Base-by-base conservation (phyloP, 352 stramenopile genomes). In the Plasmopara viticola region DNA sequence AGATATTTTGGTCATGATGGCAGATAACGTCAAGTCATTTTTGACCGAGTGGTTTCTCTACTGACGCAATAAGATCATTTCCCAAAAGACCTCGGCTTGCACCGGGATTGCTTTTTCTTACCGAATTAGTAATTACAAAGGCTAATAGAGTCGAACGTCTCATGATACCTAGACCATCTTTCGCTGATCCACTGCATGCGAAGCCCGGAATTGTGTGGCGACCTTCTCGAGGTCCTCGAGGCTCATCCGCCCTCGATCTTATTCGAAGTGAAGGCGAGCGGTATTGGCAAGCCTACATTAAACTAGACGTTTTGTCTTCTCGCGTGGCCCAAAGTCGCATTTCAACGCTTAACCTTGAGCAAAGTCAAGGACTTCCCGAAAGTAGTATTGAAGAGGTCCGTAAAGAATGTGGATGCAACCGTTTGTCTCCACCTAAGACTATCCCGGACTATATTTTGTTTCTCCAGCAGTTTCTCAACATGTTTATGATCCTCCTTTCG, bases 401-500 rank as follows among this genome's bases (percentile, higher is more conserved):
- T 28, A 34, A 51, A 15, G 31, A 62, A 10, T 72, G 56, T 31
- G 70, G 70, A 0, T 64, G 60, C 44, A 79, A 79, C 52, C 60
- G 64, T 2, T 46, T 79, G 20, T 66, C 70, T 5, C 70, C 63
- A 12, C 66, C 70, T 4, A 60, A 62, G 44, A 51, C 47, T 13
- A 42, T 70, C 12, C 64, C 69, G 5, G 56, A 68, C 20, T 25
- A 25, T 25, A 25, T 25, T 25, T 25, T 25, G 20, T 25, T 25
- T 25, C 20, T 25, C 20, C 20, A 25, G 20, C 20, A 25, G 3
- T 25, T 25, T 25, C 20, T 25, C 20, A 25, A 25, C 20, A 25
- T 75, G 60, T 79, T 76, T 57, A 75, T 71, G 63, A 44, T 76
- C 14, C 44, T 79, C 37, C 51, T 76, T 38, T 64, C 12, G 9